Evolutionary conservation across 108 stramenopile species (phyloP).

Genomic region (Cyclostephanos invisitatus): DNA sequence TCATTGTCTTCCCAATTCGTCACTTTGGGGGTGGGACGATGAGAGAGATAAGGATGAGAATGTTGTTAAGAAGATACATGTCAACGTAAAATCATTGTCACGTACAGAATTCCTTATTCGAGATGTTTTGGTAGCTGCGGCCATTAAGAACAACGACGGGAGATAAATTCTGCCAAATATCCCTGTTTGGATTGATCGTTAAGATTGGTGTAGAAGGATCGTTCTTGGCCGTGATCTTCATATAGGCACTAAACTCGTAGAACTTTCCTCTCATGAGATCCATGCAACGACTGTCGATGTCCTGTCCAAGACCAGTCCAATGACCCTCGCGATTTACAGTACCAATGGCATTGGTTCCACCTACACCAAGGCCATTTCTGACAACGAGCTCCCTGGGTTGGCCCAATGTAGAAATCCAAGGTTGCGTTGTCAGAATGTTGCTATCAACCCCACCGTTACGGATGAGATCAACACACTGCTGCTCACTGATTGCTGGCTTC

Average conservation of each 20-base stretch:
- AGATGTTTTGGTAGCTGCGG: constrained; percentile 18
- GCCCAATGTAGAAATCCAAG: constrained; percentile 36
- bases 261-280: constrained; percentile 27
- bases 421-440: constrained; percentile 12
- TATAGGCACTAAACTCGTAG: constrained; percentile 44
- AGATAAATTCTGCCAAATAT: constrained; percentile 19
- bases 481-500: constrained; percentile 32
- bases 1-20: not conserved
- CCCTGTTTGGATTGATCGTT: constrained; percentile 32
- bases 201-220: constrained; percentile 19
- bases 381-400: constrained; percentile 19
- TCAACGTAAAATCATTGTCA: not conserved
- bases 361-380: constrained; percentile 20
- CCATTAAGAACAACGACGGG: constrained; percentile 26
- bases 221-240: constrained; percentile 19
- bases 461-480: constrained; percentile 33
- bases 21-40: not conserved
- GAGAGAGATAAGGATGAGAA: not conserved
- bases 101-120: constrained; percentile 22
- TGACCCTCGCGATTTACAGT: constrained; percentile 17
- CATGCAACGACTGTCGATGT: constrained; percentile 35
- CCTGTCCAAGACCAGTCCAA: constrained; percentile 45
- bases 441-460: constrained; percentile 35
- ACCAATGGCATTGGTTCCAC: constrained; percentile 34
- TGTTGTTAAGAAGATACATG: not conserved